Percentiles rank a stretch among this genome's conserved stretches.
Evolutionary conservation across 2,329 filamentous ascomycete species (phyloP).

Genomic region (Rhinocladiella similis): DNA sequence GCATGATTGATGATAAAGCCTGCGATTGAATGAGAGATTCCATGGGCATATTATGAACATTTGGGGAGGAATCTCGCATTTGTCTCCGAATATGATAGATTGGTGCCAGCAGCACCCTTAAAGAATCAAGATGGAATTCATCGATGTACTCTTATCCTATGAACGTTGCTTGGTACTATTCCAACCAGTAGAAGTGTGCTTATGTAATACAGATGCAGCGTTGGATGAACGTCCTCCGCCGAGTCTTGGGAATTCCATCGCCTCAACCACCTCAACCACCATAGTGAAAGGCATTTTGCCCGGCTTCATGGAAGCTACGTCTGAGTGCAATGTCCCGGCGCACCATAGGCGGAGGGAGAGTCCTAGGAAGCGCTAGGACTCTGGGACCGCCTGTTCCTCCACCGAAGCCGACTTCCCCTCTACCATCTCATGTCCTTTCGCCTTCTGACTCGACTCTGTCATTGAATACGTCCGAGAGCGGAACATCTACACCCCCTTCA

Average conservation of each 20-base stretch:
- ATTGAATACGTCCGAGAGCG: conserved; percentile 51
- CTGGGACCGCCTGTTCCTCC: conserved; percentile 65
- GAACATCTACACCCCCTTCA: conserved; percentile 70
- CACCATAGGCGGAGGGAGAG: conserved; percentile 88
- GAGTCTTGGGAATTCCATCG: neutral
- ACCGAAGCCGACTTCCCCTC: conserved; percentile 40
- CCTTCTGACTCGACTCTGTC: conserved; percentile 74
- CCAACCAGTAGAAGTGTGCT: neutral
- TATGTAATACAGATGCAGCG: neutral
- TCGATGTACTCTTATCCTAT: too few species aligned
- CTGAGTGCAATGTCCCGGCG: conserved; percentile 69
- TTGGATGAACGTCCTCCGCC: conserved; percentile 1
- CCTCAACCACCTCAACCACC: neutral
- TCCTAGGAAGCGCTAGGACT: conserved; percentile 82
- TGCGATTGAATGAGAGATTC: neutral
- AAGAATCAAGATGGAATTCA: too few species aligned
- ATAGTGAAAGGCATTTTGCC: conserved; percentile 13
- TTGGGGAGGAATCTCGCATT: neutral
- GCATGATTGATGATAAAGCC: neutral
- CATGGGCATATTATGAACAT: neutral
- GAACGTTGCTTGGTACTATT: too few species aligned
- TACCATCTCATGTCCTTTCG: conserved; percentile 52
- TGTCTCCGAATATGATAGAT: too few species aligned
- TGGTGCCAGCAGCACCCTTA: too few species aligned
- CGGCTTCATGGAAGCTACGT: conserved; percentile 31